Evolutionary conservation across 108 stramenopile genomes (phyloP).

Genomic region (Fragilaria crotonensis): DNA sequence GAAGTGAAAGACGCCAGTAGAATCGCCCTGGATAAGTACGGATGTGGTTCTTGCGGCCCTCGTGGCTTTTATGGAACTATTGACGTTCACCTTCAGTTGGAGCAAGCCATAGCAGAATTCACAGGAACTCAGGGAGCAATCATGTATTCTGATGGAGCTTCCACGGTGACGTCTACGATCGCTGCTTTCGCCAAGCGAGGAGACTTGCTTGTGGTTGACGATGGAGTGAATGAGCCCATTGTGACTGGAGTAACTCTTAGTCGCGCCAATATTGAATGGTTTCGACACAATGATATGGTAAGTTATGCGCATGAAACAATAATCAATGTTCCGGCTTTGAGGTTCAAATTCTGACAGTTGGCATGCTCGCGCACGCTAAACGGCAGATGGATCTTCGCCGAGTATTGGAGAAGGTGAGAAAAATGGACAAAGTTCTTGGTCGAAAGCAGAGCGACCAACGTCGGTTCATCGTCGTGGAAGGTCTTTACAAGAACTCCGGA

Average conservation of each 20-base stretch:
- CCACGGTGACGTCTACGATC: constrained; percentile 75
- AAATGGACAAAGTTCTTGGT: constrained; percentile 61
- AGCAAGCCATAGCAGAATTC: constrained; percentile 77
- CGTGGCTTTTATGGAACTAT: constrained; percentile 99
- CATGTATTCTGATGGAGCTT: constrained; percentile 94
- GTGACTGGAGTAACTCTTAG: constrained; percentile 84
- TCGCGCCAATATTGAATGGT: constrained; percentile 86
- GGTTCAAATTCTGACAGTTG: neutral
- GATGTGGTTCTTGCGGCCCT: constrained; percentile 96
- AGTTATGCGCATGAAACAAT: constrained; percentile 5
- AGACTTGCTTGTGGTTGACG: constrained; percentile 91
- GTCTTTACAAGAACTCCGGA: constrained; percentile 93
- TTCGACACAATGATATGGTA: constrained; percentile 94
- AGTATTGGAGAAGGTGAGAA: constrained; percentile 73
- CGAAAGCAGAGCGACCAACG: constrained; percentile 83
- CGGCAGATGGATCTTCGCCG: constrained; percentile 72
- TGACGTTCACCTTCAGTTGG: constrained; percentile 87
- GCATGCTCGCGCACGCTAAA: neutral
- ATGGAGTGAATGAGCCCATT: constrained; percentile 87
- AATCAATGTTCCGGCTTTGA: constrained; percentile 1
- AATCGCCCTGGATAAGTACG: constrained; percentile 72
- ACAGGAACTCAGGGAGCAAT: constrained; percentile 85
- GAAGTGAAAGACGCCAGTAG: constrained; percentile 57
- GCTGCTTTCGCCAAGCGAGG: constrained; percentile 98
- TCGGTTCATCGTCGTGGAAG: constrained; percentile 96